Percentiles rank a stretch among this genome's conserved stretches.
Evolutionary conservation across 1,284 basidiomycete species (phyloP).

Genomic region (Mycena citricolor): DNA sequence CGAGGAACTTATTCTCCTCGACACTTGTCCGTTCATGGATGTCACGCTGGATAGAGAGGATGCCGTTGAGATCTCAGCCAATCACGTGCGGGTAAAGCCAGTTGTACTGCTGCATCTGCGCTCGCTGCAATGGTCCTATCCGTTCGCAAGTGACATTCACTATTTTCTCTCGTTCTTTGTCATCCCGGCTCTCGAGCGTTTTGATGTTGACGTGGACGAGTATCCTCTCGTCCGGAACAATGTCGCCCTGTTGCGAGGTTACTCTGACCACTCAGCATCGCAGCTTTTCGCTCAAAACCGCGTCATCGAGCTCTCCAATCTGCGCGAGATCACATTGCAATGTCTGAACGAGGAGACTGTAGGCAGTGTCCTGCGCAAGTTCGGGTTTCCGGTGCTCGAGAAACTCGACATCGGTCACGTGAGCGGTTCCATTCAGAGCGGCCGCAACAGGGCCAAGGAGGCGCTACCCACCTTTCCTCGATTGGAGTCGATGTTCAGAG

Average conservation of each 20-base stretch:
- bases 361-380: slow-evolving; percentile 38
- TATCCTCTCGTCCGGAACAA: slow-evolving; percentile 22
- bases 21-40: slow-evolving; percentile 44
- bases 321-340: slow-evolving; percentile 44
- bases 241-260: slow-evolving; percentile 21
- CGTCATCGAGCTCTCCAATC: slow-evolving; percentile 29
- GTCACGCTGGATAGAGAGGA: slow-evolving; percentile 18
- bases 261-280: slow-evolving; percentile 11
- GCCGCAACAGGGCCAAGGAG: slow-evolving; percentile 11
- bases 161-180: slow-evolving; percentile 37
- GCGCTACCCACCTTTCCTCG: slow-evolving; percentile 31
- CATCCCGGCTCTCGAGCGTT: slow-evolving; percentile 33
- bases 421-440: slow-evolving; percentile 19
- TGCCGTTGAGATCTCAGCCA: neutral
- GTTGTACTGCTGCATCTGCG: slow-evolving; percentile 34
- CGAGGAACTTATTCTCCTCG: slow-evolving; percentile 40
- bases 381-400: slow-evolving; percentile 42
- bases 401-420: slow-evolving; percentile 40
- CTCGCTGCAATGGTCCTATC: slow-evolving; percentile 41
- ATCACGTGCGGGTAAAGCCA: slow-evolving; percentile 5
- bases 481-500: slow-evolving; percentile 37
- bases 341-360: slow-evolving; percentile 40
- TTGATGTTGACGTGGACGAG: slow-evolving; percentile 39
- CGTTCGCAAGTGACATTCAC: slow-evolving; percentile 33
- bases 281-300: slow-evolving; percentile 22